phyloP scores from a whole-genome alignment of 352 stramenopile genomes.

The Pythium phragmitis region DNA sequence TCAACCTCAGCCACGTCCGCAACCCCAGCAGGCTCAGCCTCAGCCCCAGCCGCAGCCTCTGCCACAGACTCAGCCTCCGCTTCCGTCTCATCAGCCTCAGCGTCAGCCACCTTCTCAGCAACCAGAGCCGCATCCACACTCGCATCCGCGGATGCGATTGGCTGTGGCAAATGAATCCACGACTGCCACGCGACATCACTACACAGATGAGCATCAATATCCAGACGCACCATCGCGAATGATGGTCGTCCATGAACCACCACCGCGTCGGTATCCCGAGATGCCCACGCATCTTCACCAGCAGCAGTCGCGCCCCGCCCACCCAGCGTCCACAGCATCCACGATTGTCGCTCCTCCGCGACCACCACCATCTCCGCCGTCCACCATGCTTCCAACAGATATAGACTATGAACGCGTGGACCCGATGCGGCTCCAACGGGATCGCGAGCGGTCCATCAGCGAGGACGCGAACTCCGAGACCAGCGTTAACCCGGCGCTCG shows the following conservation, averaged over 20 bases:
- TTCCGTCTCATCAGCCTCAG: not conserved
- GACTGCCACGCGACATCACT: not conserved
- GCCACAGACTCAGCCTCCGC: too few relatives aligned
- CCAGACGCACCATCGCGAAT: not conserved
- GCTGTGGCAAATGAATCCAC: not conserved
- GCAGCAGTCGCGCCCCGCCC: too few relatives aligned
- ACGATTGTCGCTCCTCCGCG: not conserved
- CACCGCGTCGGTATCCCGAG: too few relatives aligned
- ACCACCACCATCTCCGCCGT: not conserved
- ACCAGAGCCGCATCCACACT: not conserved
- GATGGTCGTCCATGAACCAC: too few relatives aligned
- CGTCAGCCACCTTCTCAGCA: not conserved
- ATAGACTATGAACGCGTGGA: not conserved
- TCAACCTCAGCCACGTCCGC: too few relatives aligned
- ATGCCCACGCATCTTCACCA: not conserved
- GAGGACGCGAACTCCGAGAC: not conserved
- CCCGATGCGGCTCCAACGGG: not conserved
- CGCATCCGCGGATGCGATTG: not conserved
- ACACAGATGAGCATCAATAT: not conserved
- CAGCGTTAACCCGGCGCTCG: not conserved
- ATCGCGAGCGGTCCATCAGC: slow-evolving; percentile 1
- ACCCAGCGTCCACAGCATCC: not conserved
- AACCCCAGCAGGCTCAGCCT: too few relatives aligned
- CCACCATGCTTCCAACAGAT: not conserved
- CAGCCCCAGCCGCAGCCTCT: too few relatives aligned